A percentile compares a stretch with the other conserved stretches of the same genome.
Evolutionary conservation across 345 rosid genomes (phyloP).

Genomic region (Trapa bicornis): DNA sequence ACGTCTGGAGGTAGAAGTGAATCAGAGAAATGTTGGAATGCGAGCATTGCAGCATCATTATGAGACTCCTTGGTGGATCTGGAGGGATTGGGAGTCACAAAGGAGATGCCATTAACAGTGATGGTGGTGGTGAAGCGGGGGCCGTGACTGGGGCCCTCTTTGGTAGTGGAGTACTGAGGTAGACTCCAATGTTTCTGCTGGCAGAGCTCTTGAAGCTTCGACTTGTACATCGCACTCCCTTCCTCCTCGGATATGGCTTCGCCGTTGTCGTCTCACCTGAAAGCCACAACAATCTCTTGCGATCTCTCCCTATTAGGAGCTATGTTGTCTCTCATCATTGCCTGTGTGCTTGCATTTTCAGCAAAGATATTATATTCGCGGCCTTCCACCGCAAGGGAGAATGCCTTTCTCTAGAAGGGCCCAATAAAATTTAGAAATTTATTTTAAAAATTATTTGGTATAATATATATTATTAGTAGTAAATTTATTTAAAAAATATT

Average conservation of each 20-base stretch:
- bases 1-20: not conserved
- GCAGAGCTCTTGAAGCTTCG: slow-evolving; percentile 27
- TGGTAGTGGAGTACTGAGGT: slow-evolving; percentile 18
- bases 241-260: not conserved
- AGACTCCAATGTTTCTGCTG: slow-evolving; percentile 18
- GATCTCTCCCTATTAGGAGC: no score
- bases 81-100: slow-evolving; percentile 2
- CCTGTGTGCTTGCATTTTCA: no score
- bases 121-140: slow-evolving; percentile 24
- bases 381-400: no score
- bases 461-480: no score
- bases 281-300: no score
- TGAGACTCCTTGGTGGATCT: slow-evolving; percentile 25
- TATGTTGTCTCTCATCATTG: no score
- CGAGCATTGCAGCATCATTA: slow-evolving; percentile 25
- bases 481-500: no score
- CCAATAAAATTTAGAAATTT: no score
- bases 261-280: no score
- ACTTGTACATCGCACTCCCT: slow-evolving; percentile 17
- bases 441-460: no score
- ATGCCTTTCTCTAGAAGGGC: no score
- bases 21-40: slow-evolving; percentile 13
- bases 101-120: slow-evolving; percentile 19
- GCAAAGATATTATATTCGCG: no score
- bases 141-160: slow-evolving; percentile 20